Conservation (phyloP, 768 basidiomycete genomes). For the Gautieria morchelliformis region DNA sequence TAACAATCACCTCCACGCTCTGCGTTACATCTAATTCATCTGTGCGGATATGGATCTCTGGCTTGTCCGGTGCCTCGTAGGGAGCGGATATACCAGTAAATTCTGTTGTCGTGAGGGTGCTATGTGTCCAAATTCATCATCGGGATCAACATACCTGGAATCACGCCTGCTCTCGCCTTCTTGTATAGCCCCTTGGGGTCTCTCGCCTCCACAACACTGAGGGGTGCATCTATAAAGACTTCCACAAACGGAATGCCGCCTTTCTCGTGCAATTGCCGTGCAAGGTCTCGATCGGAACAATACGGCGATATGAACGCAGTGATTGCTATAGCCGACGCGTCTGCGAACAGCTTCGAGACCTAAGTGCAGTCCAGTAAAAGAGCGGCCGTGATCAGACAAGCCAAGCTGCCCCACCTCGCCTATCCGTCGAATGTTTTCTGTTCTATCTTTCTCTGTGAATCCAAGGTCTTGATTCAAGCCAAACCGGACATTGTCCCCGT, state of each 20-base stretch:
- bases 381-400: background rate
- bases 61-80: constrained; percentile 77
- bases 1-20: constrained; percentile 67
- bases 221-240: constrained; percentile 90
- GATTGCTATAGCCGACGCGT: constrained; percentile 74
- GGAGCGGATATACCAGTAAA: constrained; percentile 98
- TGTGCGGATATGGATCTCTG: constrained; percentile 91
- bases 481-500: constrained; percentile 93
- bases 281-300: constrained; percentile 71
- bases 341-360: constrained; percentile 93
- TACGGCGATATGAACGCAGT: constrained; percentile 99
- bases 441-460: constrained; percentile 84
- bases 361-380: constrained; percentile 20
- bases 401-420: constrained; percentile 63
- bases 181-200: constrained; percentile 98
- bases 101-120: constrained; percentile 37
- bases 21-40: constrained; percentile 67
- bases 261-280: constrained; percentile 71
- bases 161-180: constrained; percentile 90
- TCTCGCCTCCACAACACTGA: constrained; percentile 77
- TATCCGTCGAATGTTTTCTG: constrained; percentile 94
- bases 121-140: background rate
- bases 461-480: constrained; percentile 96
- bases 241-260: constrained; percentile 78
- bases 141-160: constrained; percentile 57